Evolutionary conservation across 139 green algal genomes (phyloP).

Genomic region (Yamagishiella unicocca): DNA sequence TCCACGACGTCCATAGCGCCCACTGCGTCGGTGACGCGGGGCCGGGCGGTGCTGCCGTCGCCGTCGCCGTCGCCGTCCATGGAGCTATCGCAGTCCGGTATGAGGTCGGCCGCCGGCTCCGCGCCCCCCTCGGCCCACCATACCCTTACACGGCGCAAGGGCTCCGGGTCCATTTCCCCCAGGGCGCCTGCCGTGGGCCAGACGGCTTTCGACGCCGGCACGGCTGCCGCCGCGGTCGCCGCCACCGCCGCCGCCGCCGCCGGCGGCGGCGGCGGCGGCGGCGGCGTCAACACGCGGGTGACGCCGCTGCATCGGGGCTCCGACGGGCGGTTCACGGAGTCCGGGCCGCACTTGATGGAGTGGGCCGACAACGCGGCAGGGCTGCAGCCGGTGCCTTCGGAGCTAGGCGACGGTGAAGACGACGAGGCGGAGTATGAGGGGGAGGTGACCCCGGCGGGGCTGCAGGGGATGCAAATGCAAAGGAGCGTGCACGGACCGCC

Average conservation of each 20-base stretch:
- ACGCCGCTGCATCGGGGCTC: neutral
- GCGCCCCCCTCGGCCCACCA: too few relatives aligned
- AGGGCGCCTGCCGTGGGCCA: neutral
- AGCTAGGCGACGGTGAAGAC: neutral
- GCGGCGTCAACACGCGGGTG: neutral
- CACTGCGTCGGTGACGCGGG: too few relatives aligned
- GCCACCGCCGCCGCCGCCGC: neutral
- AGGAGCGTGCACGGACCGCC: neutral
- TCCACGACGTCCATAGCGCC: too few relatives aligned
- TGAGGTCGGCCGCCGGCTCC: too few relatives aligned
- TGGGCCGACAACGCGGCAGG: neutral
- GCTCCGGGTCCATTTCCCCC: too few relatives aligned
- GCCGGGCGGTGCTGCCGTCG: too few relatives aligned
- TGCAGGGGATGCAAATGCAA: neutral
- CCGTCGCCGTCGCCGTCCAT: too few relatives aligned
- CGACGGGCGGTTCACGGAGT: conserved; percentile 6
- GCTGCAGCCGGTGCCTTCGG: neutral
- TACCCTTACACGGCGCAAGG: too few relatives aligned
- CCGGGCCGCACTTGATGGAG: neutral
- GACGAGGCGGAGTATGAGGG: neutral
- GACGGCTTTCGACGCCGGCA: neutral
- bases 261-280: neutral
- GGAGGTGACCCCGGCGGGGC: neutral
- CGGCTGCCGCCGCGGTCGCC: neutral
- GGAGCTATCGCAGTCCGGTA: too few relatives aligned